Evolutionary conservation across 2,329 filamentous ascomycete genomes (phyloP).

Genomic region (Verticillium zaregamsianum): DNA sequence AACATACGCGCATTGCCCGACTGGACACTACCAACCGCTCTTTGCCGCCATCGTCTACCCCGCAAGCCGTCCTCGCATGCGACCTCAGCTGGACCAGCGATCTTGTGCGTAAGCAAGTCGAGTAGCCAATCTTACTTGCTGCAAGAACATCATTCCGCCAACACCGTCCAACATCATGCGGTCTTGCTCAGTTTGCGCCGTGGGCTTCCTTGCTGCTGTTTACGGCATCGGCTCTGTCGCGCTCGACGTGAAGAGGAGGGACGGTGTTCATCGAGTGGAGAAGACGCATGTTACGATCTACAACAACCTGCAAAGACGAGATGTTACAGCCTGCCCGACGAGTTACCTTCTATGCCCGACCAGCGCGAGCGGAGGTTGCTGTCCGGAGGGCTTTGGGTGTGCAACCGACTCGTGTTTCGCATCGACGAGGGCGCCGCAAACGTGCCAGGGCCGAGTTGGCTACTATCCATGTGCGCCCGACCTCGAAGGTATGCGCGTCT

Average conservation of each 20-base stretch:
- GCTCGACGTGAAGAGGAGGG: slow-evolving; percentile 21
- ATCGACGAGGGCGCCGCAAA: slow-evolving; percentile 37
- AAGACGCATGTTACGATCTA: slow-evolving; percentile 18
- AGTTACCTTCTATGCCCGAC: slow-evolving; percentile 29
- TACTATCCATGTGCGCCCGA: slow-evolving; percentile 36
- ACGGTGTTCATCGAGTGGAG: slow-evolving; percentile 25
- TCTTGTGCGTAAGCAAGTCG: neutral
- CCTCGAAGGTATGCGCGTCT: slow-evolving; percentile 26
- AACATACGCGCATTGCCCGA: neutral
- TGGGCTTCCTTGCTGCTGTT: slow-evolving; percentile 1
- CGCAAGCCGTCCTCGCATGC: neutral
- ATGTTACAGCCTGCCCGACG: slow-evolving; percentile 16
- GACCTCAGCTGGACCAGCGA: neutral
- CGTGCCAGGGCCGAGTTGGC: slow-evolving; percentile 29
- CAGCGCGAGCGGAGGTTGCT: slow-evolving; percentile 41
- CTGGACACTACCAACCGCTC: neutral
- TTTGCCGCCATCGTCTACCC: neutral
- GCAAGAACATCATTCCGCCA: neutral
- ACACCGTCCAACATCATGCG: neutral
- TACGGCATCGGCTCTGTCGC: slow-evolving; percentile 5
- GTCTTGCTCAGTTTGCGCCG: slow-evolving; percentile 5
- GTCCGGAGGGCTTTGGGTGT: slow-evolving; percentile 44
- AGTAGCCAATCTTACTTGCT: neutral
- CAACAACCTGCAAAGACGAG: slow-evolving; percentile 8
- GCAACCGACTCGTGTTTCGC: slow-evolving; percentile 42